A percentile compares a stretch with the other conserved stretches of the same genome.
Conservation (phyloP, 2,329 filamentous ascomycete genomes). For the Trichoderma polysporum region DNA sequence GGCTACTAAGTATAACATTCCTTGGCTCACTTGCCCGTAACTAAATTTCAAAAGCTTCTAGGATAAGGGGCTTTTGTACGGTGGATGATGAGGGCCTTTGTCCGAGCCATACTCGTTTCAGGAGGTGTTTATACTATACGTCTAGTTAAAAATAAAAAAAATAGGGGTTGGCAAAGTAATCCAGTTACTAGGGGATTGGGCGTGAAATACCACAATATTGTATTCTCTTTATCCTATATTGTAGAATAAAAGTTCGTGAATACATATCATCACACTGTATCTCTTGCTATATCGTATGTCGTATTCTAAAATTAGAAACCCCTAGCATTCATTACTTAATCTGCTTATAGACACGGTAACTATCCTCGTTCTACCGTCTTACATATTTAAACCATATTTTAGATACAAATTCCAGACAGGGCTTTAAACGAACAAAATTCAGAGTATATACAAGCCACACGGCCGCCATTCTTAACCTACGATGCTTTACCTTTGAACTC, state of each 20-base stretch:
- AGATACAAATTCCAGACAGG: background rate
- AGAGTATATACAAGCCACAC: background rate
- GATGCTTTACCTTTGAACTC: conserved; percentile 1
- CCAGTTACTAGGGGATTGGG: no score
- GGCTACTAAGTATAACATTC: conserved; percentile 30
- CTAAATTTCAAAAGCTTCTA: background rate
- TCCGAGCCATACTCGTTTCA: background rate
- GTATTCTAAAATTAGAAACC: no score
- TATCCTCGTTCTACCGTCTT: background rate
- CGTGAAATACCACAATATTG: background rate
- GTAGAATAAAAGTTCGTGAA: background rate
- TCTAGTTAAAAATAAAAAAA: background rate
- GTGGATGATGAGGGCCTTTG: background rate
- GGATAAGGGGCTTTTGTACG: background rate
- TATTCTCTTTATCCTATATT: background rate
- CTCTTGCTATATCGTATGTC: no score
- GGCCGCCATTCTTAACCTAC: background rate
- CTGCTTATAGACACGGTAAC: background rate
- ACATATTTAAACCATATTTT: background rate
- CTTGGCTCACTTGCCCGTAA: background rate
- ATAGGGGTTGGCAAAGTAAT: background rate
- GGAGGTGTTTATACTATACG: background rate
- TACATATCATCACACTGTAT: no score
- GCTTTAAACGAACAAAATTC: background rate
- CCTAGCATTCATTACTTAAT: background rate